Base-by-base conservation (phyloP, 1,139 yeast species). In the Debaryomyces udenii region DNA sequence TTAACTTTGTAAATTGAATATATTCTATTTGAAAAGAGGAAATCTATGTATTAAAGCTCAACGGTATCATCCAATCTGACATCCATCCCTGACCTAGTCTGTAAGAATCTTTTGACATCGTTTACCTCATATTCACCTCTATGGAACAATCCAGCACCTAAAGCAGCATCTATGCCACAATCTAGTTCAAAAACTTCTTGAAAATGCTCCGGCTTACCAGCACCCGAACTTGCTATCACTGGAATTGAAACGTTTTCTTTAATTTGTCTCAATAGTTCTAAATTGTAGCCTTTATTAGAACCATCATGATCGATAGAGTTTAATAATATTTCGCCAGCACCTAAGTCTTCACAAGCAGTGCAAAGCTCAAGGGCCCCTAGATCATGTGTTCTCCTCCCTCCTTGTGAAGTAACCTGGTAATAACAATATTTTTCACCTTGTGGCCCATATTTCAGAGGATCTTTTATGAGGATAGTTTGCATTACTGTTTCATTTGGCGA, bases 71-170 rank as follows among this genome's bases (percentile, higher is more conserved):
- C 74, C 40, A 68, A 57, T 37, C 74, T 56, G 31, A 68, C 74
- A 45, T 67, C 69, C 70, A 68, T 65, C 5, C 55, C 50, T 4
- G 59, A 61, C 20, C 48, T 44, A 35, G 68, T 63, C 38, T 70
- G 66, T 57, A 91, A 73, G 50, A 74, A 81, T 27, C 75, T 63
- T 64, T 93, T 93, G 32, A 93, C 96, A 40, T 90, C 84, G 41
- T 78, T 76, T 10, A 93, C 98, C 11, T 88, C 83, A 62, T 84
- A 93, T 56, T 91, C 98, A 20, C 86, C 93, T 57, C 98, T 76
- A 70, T 93, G 99, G 71, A 93, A 93, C 81, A 93, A 84, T 35
- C 99, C 99, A 3, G 99, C 99, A 23, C 99, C 99, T 40, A 93
- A 74, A 9, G 99, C 98, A 36, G 99, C 99, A 66, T 93, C 99